Evolutionary conservation across 1,139 yeast species (phyloP).

Genomic region (Pneumocystis murina): DNA sequence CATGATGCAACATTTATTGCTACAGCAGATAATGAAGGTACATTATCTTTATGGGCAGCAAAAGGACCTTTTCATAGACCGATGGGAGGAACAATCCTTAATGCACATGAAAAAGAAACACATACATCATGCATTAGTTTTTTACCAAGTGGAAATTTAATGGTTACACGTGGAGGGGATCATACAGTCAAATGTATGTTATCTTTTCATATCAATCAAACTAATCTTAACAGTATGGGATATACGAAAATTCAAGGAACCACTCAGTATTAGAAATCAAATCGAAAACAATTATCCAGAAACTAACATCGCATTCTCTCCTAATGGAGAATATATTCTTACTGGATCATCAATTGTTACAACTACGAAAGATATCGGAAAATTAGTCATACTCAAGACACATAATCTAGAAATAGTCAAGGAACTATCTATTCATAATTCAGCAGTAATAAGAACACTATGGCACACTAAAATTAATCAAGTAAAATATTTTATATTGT

Average conservation of each 20-base stretch:
- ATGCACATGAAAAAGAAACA: conserved; percentile 18
- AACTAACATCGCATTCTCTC: conserved; percentile 18
- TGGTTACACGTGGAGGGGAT: conserved; percentile 22
- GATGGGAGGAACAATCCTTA: conserved; percentile 15
- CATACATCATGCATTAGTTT: conserved; percentile 16
- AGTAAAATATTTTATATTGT: conserved; percentile 4
- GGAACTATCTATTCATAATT: conserved; percentile 14
- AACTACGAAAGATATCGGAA: conserved; percentile 9
- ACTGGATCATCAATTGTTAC: conserved; percentile 17
- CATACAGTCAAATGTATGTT: conserved; percentile 18
- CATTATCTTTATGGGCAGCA: conserved; percentile 22
- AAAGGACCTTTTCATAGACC: conserved; percentile 23
- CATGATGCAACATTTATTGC: conserved; percentile 18
- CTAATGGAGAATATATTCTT: conserved; percentile 20
- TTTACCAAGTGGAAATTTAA: conserved; percentile 14
- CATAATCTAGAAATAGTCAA: conserved; percentile 25
- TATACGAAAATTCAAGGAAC: conserved; percentile 22
- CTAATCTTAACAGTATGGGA: conserved; percentile 22
- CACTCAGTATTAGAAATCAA: conserved; percentile 21
- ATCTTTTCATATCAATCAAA: background rate
- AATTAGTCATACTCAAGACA: conserved; percentile 25
- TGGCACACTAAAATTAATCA: conserved; percentile 16
- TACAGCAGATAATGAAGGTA: conserved; percentile 20
- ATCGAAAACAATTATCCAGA: conserved; percentile 18
- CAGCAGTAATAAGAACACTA: conserved; percentile 11